Base-by-base conservation (phyloP, 116 monocot genomes). In the Papilionanthe hybrid region DNA sequence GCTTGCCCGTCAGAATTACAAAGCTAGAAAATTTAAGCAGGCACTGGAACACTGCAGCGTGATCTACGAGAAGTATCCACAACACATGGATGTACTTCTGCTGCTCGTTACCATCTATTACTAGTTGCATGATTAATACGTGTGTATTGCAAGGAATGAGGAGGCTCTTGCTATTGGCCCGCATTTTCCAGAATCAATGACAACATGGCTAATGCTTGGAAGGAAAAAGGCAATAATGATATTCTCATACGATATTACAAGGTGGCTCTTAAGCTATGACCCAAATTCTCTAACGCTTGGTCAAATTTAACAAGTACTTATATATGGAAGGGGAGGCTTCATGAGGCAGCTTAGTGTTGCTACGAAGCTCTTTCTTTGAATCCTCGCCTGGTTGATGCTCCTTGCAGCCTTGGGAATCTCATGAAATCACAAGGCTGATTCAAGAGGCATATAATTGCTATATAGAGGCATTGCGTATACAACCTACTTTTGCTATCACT, bases 181-280 rank as follows among this genome's bases (percentile, higher is more conserved):
- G 7, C 84, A 88, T 55, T 93, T 96, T 81, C 93, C 93, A 2
- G 92, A 96, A 80, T 96, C 79, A 93, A 92, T 83, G 96, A 93
- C 7, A 96, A 96, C 82, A 96, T 96, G 96, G 96, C 96, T 71
- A 96, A 96, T 93, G 96, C 96, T 50, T 93, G 90, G 93, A 96
- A 96, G 93, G 96, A 92, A 75, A 93, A 96, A 84, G 96, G 92
- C 41, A 85, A 93, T 78, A 81, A 93, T 82, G 96, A 96, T 79
- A 84, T 91, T 58, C 92, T 93, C 63, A 90, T 93, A 44, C 93
- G 86, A 44, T 93, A 90, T 85, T 96, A 96, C 81, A 79, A 92
- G 63, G 47, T 79, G 75, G 93, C 96, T 50, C 91, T 96, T 81
- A 80, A 96, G 97, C 83, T 97, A 75, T 91, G 97, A 3, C 94